Conservation (phyloP, 2,329 filamentous ascomycete species). For the Calonectria montana region DNA sequence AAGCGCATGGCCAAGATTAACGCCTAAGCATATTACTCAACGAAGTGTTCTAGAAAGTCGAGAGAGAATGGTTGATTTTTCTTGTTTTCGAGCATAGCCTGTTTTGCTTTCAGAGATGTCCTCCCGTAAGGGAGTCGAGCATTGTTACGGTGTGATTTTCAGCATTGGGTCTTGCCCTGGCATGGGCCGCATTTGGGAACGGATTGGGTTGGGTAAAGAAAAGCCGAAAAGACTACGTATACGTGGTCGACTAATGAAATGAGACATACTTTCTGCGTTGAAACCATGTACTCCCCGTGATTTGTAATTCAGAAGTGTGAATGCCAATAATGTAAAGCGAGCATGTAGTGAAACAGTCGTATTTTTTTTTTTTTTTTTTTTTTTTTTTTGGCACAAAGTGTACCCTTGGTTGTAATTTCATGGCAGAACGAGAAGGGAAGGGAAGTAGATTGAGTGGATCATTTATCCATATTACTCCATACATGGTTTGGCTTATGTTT, state of each 20-base stretch:
- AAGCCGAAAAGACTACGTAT: conserved; percentile 41
- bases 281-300: background rate
- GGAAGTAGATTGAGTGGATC: background rate
- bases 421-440: background rate
- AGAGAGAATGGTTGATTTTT: conserved; percentile 28
- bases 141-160: conserved; percentile 41
- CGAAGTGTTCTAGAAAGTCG: conserved; percentile 29
- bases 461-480: background rate
- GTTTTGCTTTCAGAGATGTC: conserved; percentile 32
- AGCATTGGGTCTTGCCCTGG: conserved; percentile 40
- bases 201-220: conserved; percentile 43
- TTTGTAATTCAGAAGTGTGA: background rate
- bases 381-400: background rate
- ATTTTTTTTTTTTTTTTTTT: background rate
- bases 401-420: background rate
- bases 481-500: background rate
- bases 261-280: conserved; percentile 33
- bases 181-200: conserved; percentile 36
- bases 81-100: conserved; percentile 40
- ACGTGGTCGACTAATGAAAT: conserved; percentile 42
- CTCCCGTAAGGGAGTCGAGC: conserved; percentile 34
- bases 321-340: background rate
- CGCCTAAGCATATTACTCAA: conserved; percentile 28
- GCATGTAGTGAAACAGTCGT: background rate
- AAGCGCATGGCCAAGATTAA: conserved; percentile 67